A percentile compares a stretch with the other conserved stretches of the same genome.
phyloP scores from a whole-genome alignment of 306 rosid species.

The Pachyrhizus erosus region DNA sequence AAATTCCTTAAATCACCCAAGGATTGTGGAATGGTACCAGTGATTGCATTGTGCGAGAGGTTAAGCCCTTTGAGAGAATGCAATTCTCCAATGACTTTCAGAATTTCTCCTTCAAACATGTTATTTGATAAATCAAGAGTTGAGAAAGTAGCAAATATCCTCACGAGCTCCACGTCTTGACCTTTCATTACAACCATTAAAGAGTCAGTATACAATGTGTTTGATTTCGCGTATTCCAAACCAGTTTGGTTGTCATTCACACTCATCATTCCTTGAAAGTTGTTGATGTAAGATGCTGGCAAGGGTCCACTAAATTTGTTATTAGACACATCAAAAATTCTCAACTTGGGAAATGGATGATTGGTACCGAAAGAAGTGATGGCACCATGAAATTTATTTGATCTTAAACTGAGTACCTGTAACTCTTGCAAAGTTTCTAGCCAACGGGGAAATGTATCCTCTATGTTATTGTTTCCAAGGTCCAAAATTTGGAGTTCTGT shows the following conservation, averaged over 20 bases:
- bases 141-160: slow-evolving; percentile 27
- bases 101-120: slow-evolving; percentile 46
- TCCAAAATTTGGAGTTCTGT: slow-evolving; percentile 34
- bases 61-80: slow-evolving; percentile 42
- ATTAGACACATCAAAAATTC: slow-evolving; percentile 42
- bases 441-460: slow-evolving; percentile 48
- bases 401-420: slow-evolving; percentile 44
- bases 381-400: slow-evolving; percentile 51
- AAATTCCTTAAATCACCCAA: slow-evolving; percentile 34
- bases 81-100: slow-evolving; percentile 33
- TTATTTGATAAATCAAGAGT: slow-evolving; percentile 47
- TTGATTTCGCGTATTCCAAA: rapidly evolving
- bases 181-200: slow-evolving; percentile 44
- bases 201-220: slow-evolving; percentile 32
- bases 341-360: background rate
- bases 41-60: slow-evolving; percentile 40
- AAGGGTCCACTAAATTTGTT: slow-evolving; percentile 47
- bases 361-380: slow-evolving; percentile 18
- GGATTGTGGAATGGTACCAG: background rate
- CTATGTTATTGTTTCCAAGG: slow-evolving; percentile 44
- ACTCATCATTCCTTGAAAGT: slow-evolving; percentile 46
- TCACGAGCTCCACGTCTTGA: rapidly evolving
- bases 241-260: background rate
- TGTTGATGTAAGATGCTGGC: slow-evolving; percentile 40
- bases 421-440: slow-evolving; percentile 40